Conservation (phyloP, 306 rosid genomes). For the Medicago lupulina region DNA sequence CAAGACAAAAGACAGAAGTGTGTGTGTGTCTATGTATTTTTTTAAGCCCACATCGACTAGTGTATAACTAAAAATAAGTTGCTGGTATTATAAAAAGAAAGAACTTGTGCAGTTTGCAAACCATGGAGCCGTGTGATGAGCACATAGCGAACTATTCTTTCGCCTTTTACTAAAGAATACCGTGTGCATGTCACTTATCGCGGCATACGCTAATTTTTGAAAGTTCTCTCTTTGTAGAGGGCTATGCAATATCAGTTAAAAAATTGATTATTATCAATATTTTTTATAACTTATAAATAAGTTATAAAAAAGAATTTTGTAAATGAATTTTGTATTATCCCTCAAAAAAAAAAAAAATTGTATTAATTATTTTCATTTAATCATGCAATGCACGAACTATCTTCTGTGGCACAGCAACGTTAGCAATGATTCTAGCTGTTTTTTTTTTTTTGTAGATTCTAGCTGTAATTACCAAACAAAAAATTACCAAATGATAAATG, state of each 20-base stretch:
- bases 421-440: too few species aligned
- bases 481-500: not conserved
- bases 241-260: not conserved
- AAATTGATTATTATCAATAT: too few species aligned
- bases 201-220: conserved; percentile 32
- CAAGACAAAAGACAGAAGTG: too few species aligned
- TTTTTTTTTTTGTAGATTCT: too few species aligned
- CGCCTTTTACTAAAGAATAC: conserved; percentile 62
- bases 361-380: too few species aligned
- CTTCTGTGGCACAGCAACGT: too few species aligned
- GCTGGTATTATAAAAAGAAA: not conserved
- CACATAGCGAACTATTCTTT: conserved; percentile 56
- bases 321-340: too few species aligned
- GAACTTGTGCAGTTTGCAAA: not conserved
- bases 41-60: not conserved
- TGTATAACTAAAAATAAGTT: not conserved
- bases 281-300: too few species aligned
- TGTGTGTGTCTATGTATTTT: not conserved
- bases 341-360: too few species aligned
- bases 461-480: too few species aligned
- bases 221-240: not conserved
- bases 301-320: too few species aligned
- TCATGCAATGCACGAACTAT: too few species aligned
- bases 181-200: conserved; percentile 13
- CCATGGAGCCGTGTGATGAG: conserved; percentile 45